A percentile compares a stretch with the other conserved stretches of the same genome.
Conservation (phyloP, 2,329 filamentous ascomycete species). For the Fusarium praegraminearum region DNA sequence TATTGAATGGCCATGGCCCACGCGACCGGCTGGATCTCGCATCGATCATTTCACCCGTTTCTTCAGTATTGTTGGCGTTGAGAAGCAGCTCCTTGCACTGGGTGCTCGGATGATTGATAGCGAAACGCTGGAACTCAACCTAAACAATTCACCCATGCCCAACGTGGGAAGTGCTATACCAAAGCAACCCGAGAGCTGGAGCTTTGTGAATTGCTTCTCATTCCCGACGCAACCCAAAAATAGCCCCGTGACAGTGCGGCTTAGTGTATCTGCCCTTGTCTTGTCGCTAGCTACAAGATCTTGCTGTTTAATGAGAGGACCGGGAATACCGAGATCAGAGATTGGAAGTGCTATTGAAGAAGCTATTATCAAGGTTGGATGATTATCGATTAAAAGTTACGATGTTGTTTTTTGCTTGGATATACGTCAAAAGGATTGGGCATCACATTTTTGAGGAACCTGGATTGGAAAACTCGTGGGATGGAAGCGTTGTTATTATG, state of each 20-base stretch:
- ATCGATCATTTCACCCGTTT: constrained; percentile 29
- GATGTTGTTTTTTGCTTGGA: not conserved
- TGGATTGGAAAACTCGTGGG: constrained; percentile 1
- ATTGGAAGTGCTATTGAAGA: constrained; percentile 47
- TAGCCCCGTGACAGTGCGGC: constrained; percentile 26
- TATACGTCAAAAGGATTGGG: not conserved
- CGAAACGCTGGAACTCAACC: constrained; percentile 43
- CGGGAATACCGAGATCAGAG: constrained; percentile 44
- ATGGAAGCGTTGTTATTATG: constrained; percentile 26
- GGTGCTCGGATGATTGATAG: constrained; percentile 41
- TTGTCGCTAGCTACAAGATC: constrained; percentile 34
- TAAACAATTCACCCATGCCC: constrained; percentile 24
- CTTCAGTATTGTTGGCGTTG: constrained; percentile 44
- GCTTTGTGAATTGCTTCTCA: constrained; percentile 46
- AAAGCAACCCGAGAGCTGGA: constrained; percentile 46
- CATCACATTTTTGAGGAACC: not conserved
- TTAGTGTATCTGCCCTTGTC: constrained; percentile 38
- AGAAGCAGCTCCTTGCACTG: constrained; percentile 45
- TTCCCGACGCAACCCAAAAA: constrained; percentile 32
- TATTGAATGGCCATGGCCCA: constrained; percentile 40
- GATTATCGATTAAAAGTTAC: not conserved
- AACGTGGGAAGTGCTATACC: constrained; percentile 8
- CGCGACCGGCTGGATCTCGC: constrained; percentile 10
- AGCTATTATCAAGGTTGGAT: constrained; percentile 30
- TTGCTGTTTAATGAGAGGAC: constrained; percentile 44